Evolutionary conservation across 1,284 basidiomycete species (phyloP).

Genomic region (Sanghuangporus baumii): DNA sequence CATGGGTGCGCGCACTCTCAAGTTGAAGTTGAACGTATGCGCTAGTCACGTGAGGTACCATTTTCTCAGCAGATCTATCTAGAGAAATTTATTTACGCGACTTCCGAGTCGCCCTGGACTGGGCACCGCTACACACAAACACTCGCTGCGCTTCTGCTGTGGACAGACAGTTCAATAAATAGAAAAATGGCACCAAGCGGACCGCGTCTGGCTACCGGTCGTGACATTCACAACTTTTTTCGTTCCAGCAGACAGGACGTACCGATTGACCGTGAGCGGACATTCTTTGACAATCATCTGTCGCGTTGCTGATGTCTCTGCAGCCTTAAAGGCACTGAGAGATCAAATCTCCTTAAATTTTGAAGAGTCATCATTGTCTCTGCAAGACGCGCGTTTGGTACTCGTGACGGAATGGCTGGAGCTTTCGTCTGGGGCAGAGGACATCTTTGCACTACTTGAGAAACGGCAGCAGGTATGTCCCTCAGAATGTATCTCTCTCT

Average conservation of each 20-base stretch:
- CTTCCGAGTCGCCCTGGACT: no score
- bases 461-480: slow-evolving; percentile 37
- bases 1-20: no score
- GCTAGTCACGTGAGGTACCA: no score
- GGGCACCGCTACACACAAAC: no score
- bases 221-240: not conserved
- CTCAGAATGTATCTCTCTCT: not conserved
- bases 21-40: no score
- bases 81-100: no score
- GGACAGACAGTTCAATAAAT: not conserved
- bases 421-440: slow-evolving; percentile 44
- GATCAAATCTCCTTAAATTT: slow-evolving; percentile 50
- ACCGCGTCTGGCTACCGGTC: not conserved
- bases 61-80: no score
- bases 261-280: not conserved
- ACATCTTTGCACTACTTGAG: slow-evolving; percentile 63
- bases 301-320: not conserved
- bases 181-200: not conserved
- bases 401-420: slow-evolving; percentile 60
- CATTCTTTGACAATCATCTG: not conserved
- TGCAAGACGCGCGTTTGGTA: slow-evolving; percentile 53
- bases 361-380: slow-evolving; percentile 37
- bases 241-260: not conserved
- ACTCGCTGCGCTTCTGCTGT: no score
- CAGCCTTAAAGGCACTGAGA: slow-evolving; percentile 31